A percentile compares a stretch with the other conserved stretches of the same genome.
These are phyloP conservation scores for Fusarium sp. DNA, from an alignment of 2,329 filamentous ascomycete genomes.

Conservation along the genomic window DNA sequence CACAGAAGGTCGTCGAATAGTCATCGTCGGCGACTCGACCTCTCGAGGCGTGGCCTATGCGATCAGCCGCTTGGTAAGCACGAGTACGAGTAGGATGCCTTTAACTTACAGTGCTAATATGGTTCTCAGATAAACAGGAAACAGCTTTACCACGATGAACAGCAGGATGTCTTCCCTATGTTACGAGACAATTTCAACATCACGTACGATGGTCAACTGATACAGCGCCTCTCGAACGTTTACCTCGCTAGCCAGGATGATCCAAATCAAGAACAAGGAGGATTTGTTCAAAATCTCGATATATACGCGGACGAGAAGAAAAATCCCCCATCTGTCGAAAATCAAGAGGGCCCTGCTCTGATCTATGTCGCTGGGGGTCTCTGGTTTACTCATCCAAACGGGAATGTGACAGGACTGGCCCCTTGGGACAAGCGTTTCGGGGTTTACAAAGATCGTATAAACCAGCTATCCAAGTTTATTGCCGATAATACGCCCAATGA, in stretches of 20 bases:
- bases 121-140: conserved; percentile 9
- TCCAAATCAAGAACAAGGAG: background rate
- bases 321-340: conserved; percentile 3
- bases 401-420: background rate
- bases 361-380: conserved; percentile 39
- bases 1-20: conserved; percentile 63
- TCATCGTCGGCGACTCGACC: conserved; percentile 73
- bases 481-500: background rate
- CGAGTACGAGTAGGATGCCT: fast-evolving
- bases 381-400: conserved; percentile 43
- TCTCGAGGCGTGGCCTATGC: conserved; percentile 72
- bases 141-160: background rate
- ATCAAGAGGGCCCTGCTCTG: conserved; percentile 39
- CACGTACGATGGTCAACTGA: conserved; percentile 9
- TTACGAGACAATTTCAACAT: background rate
- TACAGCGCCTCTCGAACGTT: conserved; percentile 4
- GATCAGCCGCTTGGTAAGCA: conserved; percentile 43
- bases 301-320: conserved; percentile 26
- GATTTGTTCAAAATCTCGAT: conserved; percentile 25
- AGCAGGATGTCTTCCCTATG: background rate
- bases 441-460: conserved; percentile 1
- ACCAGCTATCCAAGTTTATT: conserved; percentile 30
- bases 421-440: background rate
- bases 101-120: background rate
- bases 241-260: background rate